Evolutionary conservation across 257 asterid genomes (phyloP), one percentile per base, ranked within the genome.

Genomic region (Gardenia jasminoides): DNA sequence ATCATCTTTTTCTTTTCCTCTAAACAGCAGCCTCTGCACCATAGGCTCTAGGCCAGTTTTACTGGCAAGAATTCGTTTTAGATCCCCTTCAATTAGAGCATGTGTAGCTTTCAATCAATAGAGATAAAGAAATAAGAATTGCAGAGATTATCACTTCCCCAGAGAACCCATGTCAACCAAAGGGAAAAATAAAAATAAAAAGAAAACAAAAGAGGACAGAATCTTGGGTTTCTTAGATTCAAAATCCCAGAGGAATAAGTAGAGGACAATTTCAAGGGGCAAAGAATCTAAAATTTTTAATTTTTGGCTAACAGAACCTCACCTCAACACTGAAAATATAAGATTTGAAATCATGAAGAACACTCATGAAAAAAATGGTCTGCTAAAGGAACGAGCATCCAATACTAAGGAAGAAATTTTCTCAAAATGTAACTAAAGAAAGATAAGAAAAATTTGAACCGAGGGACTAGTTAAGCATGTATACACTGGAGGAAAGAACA

Each of bases 1-100:
- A 10, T 80, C 80, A 68, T 84, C 54, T 50, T 80, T 74, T 26
- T 84, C 82, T 84, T 84, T 84, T n/a, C 84, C 87, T 80, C 58
- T 82, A 59, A 62, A 84, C 80, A 84, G 77, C 54, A 83, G 19
- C 58, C 84, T 83, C 65, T 83, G 87, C 20, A 36, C 82, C 19
- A 22, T 77, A 41, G 82, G 87, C 65, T 77, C 44, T 44, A 84
- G 36, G 3, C 87, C 84, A 48, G 71, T 84, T 78, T n/a, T 74
- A 22, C 78, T 79, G 16, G 69, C 80, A 16, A 84, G 58, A 77
- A 80, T 67, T 77, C 43, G 69, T 67, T 84, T 84, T 58, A 80
- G 44, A 54, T 68, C 76, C 72, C 87, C 84, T 59, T 72, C 67
- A 77, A 65, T 79, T 64, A 19, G 31, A 48, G 17, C 75, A 72